Evolutionary conservation across 495 filamentous ascomycete genomes (phyloP), one percentile per base, ranked within the genome.

Genomic region (Aspergillus bridgeri): DNA sequence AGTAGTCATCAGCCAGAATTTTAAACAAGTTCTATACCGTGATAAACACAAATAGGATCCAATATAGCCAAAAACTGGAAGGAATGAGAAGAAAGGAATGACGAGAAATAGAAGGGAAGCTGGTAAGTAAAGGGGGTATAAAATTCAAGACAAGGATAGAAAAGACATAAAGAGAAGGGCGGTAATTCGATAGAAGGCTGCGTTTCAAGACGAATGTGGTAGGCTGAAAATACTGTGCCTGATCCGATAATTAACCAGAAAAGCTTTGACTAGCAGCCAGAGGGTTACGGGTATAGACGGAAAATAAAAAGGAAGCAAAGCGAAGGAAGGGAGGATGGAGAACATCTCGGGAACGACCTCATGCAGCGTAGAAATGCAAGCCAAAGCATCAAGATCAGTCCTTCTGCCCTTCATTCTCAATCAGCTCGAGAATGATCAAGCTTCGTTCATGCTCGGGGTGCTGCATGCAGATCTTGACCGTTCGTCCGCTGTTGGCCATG

Each of bases 381-480:
- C 4, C 46, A 48, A 48, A 20, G n/a, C 2, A 9, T 7, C 18
- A 33, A 3, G 23, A 42, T 63, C 57, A 79, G 54, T 97, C 92
- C 70, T 84, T 87, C 70, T 92, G 88, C n/a, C 90, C 92, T 67
- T 96, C 91, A 71, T 98, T 98, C 60, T 97, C 80, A 64, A 96
- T 70, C 81, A 98, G 80, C 72, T 98, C 95, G 60, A 98, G 72
- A 53, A 98, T 86, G 60, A 98, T 83, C 75, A 96, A 91, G 58
- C 82, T 86, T 21, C 88, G 82, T 48, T 89, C 79, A 57, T 87
- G 76, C 71, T 95, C 89, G 1, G 94, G 94, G 74, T 98, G 93
- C 64, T 91, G 90, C 90, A 98, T 93, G 60, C 88, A 89, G 43
- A 98, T 83, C 81, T 98, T 98, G 53, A 98, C 86, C 2, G 86